Evolutionary conservation across 106 monocot genomes (phyloP), one percentile per base, ranked within the genome.

Genomic region (Acanthochlamys bracteata): DNA sequence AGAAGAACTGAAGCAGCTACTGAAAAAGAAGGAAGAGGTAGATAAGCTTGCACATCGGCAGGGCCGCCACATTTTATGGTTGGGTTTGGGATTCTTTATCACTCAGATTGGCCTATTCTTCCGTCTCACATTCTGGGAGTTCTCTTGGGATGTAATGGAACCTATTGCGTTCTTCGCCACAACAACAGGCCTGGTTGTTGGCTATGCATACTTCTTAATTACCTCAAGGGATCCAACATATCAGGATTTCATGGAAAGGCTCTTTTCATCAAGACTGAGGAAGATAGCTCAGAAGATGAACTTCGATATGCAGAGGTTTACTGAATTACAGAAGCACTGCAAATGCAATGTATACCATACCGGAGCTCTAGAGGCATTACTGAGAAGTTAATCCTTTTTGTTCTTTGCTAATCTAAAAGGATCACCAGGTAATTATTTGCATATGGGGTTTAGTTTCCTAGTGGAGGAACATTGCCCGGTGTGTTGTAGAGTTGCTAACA

Each of bases 131-230:
- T 96, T 96, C 70, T 96, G 96, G 96, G 96, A 96, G 67, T 91
- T 91, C 81, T 96, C 96, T 0, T 96, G 96, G 96, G 96, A 96
- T 61, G 88, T 96, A 25, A 96, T 96, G 96, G 96, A 96, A 41
- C 96, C 96, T 0, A 73, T 96, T 6, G 80, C 96, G 0, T 96
- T 85, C 74, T 96, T 96, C 76, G 41, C 80, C 4, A 91, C 96
- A 3, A 85, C 91, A n/a, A 54, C 83, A 11, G 88, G 96, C 17
- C 73, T 89, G 1, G 17, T 88, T 3, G 57, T 85, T 4, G 85
- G 96, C 16, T 96, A 96, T 49, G 84, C 79, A 0, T 96, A 96
- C 65, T 96, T 91, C 76, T 76, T 96, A 8, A 72, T 83, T 58
- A 96, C 96, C 13, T 82, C 90, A 0, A 91, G 80, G 67, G 96